Base-by-base conservation (phyloP, 345 rosid species). In the Diplotaxis tenuifolia region DNA sequence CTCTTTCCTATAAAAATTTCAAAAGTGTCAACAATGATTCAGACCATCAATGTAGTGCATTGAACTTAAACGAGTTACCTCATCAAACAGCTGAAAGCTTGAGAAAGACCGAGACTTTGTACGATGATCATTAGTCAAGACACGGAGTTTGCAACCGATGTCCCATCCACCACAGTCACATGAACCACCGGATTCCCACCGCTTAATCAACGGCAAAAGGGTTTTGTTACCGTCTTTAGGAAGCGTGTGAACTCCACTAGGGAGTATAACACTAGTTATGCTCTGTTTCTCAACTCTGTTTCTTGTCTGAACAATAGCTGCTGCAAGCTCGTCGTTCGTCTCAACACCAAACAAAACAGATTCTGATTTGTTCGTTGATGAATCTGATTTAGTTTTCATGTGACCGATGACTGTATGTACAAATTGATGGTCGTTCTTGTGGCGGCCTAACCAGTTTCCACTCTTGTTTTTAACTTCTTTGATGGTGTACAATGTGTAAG, bases 101-200 rank as follows among this genome's bases (percentile, higher is more conserved):
- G 83, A 60, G 62, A 68, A 70, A 75, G 75, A 54, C 9, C 20
- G 22, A 67, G 42, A 59, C 58, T 47, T 75, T 53, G 36, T 40
- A 9, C 63, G 77, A 68, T 70, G 79, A 65, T 70, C 72, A 65
- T 78, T 75, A 57, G 87, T 74, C 21, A 94, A 82, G 19, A 85
- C 71, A 1, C 82, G 83, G 2, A 89, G 78, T 66, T 85, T 80
- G 73, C 98, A 93, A 60, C 97, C 98, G n/a, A 89, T 82, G 81
- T 93, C 98, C 98, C 98, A 93, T 18, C 98, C 98, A 56, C 98
- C 98, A 61, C 97, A 93, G 68, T 93, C 97, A 21, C 98, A 93
- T 15, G 80, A 68, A 67, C 94, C 97, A 73, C 92, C 89, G 6
- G 85, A 77, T 68, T 54, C 87, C 96, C 96, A 93, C 42, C 97